phyloP scores from a whole-genome alignment of 2,329 filamentous ascomycete genomes.

The Xylariaceae sp. region DNA sequence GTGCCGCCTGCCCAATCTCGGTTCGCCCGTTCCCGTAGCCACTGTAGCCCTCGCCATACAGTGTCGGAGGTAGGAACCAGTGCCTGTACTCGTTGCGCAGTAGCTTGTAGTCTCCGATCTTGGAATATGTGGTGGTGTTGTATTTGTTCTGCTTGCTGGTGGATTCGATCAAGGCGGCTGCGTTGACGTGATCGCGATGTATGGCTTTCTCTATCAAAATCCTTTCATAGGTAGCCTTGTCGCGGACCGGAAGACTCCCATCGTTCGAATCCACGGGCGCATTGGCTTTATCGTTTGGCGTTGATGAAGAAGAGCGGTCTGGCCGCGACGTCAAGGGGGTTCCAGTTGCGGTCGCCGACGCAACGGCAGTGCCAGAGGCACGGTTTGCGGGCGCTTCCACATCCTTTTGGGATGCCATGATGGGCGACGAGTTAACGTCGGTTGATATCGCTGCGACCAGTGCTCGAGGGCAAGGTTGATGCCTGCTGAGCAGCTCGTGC shows the following conservation, averaged over 20 bases:
- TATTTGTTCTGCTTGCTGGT: conserved; percentile 53
- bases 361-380: conserved; percentile 20
- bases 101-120: conserved; percentile 65
- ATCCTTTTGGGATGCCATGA: conserved; percentile 33
- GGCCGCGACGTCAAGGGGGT: conserved; percentile 28
- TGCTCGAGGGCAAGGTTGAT: conserved; percentile 9
- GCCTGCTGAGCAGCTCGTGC: conserved; percentile 7
- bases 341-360: conserved; percentile 22
- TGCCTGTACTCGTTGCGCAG: conserved; percentile 53
- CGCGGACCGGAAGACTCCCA: conserved; percentile 39
- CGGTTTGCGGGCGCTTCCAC: conserved; percentile 25
- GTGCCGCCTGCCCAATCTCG: conserved; percentile 61
- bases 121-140: conserved; percentile 60
- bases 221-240: conserved; percentile 53
- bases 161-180: conserved; percentile 48
- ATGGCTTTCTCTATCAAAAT: conserved; percentile 53
- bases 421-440: conserved; percentile 20
- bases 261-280: conserved; percentile 32
- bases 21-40: conserved; percentile 87
- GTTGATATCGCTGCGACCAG: conserved; percentile 11
- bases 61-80: conserved; percentile 52
- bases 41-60: conserved; percentile 73
- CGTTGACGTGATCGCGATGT: conserved; percentile 51
- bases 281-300: conserved; percentile 32
- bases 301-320: conserved; percentile 31